These are phyloP conservation scores for Elsinoe australis DNA, from an alignment of 2,329 filamentous ascomycete species.

Conservation along the genomic window DNA sequence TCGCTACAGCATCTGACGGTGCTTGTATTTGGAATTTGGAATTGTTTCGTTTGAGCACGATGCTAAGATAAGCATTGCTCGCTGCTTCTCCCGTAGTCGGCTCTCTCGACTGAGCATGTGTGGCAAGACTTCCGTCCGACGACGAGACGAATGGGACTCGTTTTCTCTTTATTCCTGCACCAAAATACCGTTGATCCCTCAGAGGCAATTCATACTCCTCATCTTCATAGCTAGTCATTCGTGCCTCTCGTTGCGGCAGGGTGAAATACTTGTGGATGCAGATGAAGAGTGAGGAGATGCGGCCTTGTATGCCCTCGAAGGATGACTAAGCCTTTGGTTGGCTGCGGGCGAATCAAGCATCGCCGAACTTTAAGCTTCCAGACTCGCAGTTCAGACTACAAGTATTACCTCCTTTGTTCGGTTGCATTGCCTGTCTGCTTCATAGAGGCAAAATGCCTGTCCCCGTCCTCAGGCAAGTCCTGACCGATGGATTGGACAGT, in stretches of 20 bases:
- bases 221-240: slow-evolving; percentile 44
- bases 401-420: no score
- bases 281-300: no score
- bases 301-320: slow-evolving; percentile 1
- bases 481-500: slow-evolving; percentile 48
- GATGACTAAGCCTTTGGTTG: background rate
- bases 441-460: slow-evolving; percentile 49
- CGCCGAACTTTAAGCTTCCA: background rate
- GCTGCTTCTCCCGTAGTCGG: slow-evolving; percentile 19
- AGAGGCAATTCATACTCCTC: slow-evolving; percentile 53
- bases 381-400: no score
- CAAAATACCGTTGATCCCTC: slow-evolving; percentile 53
- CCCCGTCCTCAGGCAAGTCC: slow-evolving; percentile 48
- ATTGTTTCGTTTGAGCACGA: slow-evolving; percentile 47
- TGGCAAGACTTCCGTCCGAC: slow-evolving; percentile 24
- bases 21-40: background rate
- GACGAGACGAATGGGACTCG: slow-evolving; percentile 53
- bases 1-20: background rate
- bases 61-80: slow-evolving; percentile 57
- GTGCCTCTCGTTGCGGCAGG: background rate
- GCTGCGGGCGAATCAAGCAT: background rate
- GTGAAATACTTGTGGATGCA: no score
- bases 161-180: slow-evolving; percentile 56
- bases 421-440: no score
- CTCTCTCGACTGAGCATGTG: slow-evolving; percentile 15